These are phyloP conservation scores for Eucalyptus marginata DNA, from an alignment of 345 rosid species.

Conservation along the genomic window DNA sequence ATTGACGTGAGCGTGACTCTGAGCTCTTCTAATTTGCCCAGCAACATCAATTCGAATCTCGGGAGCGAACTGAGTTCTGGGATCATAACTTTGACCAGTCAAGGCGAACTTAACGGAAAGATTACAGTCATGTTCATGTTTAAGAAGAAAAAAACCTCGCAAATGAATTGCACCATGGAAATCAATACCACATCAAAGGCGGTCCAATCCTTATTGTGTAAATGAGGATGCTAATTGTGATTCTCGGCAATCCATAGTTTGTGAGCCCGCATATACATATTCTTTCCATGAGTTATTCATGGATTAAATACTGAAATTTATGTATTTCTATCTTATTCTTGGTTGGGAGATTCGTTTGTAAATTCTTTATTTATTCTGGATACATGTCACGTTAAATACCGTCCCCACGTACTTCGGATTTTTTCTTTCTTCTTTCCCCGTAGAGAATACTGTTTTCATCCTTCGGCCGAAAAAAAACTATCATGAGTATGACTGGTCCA, in stretches of 20 bases:
- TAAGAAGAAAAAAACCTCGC: neutral
- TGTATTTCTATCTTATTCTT: neutral
- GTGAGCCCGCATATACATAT: neutral
- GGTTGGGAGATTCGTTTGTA: neutral
- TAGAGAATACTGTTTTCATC: neutral
- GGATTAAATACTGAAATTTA: neutral
- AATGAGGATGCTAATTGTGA: neutral
- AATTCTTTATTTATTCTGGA: neutral
- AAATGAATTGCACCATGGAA: conserved; percentile 3
- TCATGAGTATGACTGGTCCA: neutral
- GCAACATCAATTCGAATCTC: neutral
- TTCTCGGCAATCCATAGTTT: neutral
- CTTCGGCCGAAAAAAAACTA: neutral
- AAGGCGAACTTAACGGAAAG: neutral
- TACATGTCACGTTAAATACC: neutral
- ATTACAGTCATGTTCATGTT: neutral
- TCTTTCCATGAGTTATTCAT: neutral
- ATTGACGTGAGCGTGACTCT: neutral
- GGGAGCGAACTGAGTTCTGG: neutral
- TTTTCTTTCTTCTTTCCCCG: neutral
- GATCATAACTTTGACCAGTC: neutral
- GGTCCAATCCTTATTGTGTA: neutral
- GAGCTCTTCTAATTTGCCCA: neutral
- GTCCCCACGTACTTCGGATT: neutral
- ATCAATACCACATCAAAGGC: neutral